Evolutionary conservation across 495 filamentous ascomycete species (phyloP).

Genomic region (Penicillium silybi): DNA sequence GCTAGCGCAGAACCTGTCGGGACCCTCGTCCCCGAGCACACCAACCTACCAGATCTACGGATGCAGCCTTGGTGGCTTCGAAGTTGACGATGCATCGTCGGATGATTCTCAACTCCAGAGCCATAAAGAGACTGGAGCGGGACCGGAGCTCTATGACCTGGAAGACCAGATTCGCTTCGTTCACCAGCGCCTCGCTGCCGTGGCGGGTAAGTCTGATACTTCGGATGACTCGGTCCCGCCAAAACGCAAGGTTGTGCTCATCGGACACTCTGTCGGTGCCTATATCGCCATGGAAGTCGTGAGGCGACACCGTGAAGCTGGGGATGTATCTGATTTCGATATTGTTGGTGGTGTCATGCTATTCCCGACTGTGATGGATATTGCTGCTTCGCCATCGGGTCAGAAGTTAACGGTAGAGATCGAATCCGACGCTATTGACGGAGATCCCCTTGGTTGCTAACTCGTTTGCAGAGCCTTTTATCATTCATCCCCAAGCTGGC

Average conservation of each 20-base stretch:
- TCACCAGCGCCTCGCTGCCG: constrained; percentile 28
- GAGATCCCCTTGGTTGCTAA: background rate
- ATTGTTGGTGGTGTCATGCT: constrained; percentile 62
- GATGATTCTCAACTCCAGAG: background rate
- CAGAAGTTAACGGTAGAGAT: constrained; percentile 49
- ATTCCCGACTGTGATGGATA: constrained; percentile 75
- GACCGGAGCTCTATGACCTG: constrained; percentile 33
- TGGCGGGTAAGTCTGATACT: constrained; percentile 4
- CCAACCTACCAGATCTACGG: constrained; percentile 53
- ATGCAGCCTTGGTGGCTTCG: constrained; percentile 71
- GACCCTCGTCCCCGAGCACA: background rate
- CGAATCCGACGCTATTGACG: background rate
- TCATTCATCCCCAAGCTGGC: constrained; percentile 53
- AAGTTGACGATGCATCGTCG: constrained; percentile 24
- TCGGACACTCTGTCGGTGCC: constrained; percentile 79
- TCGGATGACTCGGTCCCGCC: background rate
- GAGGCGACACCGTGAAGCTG: constrained; percentile 42
- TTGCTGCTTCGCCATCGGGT: constrained; percentile 63
- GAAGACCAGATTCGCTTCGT: constrained; percentile 58
- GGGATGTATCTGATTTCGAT: constrained; percentile 30
- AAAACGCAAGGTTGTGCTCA: constrained; percentile 59
- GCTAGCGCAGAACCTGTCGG: constrained; percentile 29
- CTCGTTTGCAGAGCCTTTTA: constrained; percentile 31
- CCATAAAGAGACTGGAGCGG: background rate
- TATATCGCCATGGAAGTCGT: constrained; percentile 76